These are phyloP conservation scores for Leccinum truebloodii DNA, from an alignment of 768 basidiomycete species.

Conservation along the genomic window DNA sequence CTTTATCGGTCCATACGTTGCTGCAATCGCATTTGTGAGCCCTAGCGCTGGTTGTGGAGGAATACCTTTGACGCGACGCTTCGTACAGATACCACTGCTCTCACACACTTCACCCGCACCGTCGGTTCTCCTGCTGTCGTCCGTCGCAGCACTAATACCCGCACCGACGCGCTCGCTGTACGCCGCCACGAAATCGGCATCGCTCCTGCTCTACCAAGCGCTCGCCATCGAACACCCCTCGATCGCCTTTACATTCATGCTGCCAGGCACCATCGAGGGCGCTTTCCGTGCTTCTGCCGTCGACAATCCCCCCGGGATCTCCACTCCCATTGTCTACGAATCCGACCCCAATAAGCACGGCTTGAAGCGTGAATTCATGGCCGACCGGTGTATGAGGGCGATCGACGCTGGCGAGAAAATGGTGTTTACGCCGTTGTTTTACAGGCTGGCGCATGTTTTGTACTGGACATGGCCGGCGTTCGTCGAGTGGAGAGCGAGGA, in stretches of 20 bases:
- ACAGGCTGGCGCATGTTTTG: constrained; percentile 50
- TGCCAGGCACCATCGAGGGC: constrained; percentile 75
- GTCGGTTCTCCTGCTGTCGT: constrained; percentile 77
- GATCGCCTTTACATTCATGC: constrained; percentile 59
- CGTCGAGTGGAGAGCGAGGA: constrained; percentile 56
- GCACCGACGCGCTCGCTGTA: constrained; percentile 87
- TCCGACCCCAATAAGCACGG: constrained; percentile 57
- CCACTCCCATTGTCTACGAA: constrained; percentile 39
- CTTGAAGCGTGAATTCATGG: constrained; percentile 61
- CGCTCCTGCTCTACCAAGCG: constrained; percentile 73
- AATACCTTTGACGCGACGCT: neutral
- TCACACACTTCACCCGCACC: constrained; percentile 62
- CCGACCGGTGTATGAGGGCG: constrained; percentile 56
- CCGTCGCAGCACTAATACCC: constrained; percentile 75
- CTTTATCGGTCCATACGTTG: constrained; percentile 66
- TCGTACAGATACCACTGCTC: constrained; percentile 71
- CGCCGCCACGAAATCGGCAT: constrained; percentile 79
- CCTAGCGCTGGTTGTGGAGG: neutral
- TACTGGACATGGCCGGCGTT: constrained; percentile 67
- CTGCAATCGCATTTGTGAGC: constrained; percentile 72
- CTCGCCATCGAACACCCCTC: constrained; percentile 78
- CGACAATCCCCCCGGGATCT: constrained; percentile 42
- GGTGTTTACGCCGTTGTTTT: constrained; percentile 57
- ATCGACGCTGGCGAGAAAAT: constrained; percentile 57
- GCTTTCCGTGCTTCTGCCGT: constrained; percentile 80